Evolutionary conservation across 768 basidiomycete genomes (phyloP).

Genomic region (Suillus placidus): DNA sequence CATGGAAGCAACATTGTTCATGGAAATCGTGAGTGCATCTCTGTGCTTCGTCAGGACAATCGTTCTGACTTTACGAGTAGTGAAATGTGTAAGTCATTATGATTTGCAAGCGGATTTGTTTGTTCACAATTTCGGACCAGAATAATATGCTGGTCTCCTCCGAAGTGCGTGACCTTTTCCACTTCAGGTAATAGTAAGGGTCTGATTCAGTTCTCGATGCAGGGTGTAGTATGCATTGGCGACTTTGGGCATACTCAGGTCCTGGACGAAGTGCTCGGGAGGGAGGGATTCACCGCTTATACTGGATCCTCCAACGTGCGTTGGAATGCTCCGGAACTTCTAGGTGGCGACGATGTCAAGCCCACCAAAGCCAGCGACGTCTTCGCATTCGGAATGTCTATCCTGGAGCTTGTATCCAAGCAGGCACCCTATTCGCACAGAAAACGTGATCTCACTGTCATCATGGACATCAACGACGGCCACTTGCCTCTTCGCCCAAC

Average conservation of each 20-base stretch:
- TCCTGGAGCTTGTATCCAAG: constrained; percentile 60
- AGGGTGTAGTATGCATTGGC: constrained; percentile 59
- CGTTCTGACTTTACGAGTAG: constrained; percentile 31
- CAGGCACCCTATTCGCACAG: constrained; percentile 51
- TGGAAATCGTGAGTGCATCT: constrained; percentile 55
- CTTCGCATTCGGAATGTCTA: constrained; percentile 63
- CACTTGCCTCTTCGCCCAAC: constrained; percentile 48
- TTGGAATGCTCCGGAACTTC: constrained; percentile 66
- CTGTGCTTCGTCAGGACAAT: constrained; percentile 1
- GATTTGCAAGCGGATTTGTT: constrained; percentile 1
- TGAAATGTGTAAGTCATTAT: constrained; percentile 57
- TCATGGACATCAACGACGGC: constrained; percentile 44
- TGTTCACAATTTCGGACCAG: constrained; percentile 31
- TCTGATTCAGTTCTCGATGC: constrained; percentile 2
- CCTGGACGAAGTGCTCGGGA: constrained; percentile 59
- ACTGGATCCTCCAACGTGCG: constrained; percentile 50
- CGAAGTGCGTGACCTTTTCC: constrained; percentile 36
- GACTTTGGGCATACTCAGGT: constrained; percentile 70
- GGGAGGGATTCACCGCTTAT: constrained; percentile 46
- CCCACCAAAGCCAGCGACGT: constrained; percentile 54
- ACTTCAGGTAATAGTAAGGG: constrained; percentile 2
- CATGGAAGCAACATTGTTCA: constrained; percentile 56
- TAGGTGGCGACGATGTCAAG: constrained; percentile 42
- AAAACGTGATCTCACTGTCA: constrained; percentile 52
- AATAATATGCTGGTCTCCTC: constrained; percentile 60